Evolutionary conservation across 495 filamentous ascomycete species (phyloP).

Genomic region (Penicillium silybi): DNA sequence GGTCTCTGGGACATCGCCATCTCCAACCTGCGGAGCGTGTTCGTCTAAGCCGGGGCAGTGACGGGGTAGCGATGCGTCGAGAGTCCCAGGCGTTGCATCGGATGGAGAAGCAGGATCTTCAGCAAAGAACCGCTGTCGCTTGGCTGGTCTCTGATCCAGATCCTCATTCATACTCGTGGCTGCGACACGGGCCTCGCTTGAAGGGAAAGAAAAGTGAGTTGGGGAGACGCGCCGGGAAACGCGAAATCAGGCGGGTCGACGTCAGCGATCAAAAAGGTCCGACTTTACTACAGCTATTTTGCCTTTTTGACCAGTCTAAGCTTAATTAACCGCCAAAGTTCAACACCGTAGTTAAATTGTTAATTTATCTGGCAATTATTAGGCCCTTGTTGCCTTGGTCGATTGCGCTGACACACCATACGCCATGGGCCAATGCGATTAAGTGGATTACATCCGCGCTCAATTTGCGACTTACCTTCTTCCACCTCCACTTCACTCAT

Average conservation of each 20-base stretch:
- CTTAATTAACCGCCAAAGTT: background rate
- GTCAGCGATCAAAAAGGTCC: conserved; percentile 18
- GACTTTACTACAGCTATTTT: background rate
- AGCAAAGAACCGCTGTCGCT: conserved; percentile 78
- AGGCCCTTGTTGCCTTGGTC: background rate
- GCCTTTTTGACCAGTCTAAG: background rate
- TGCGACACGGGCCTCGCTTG: conserved; percentile 6
- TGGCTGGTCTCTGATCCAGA: conserved; percentile 54
- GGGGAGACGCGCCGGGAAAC: conserved; percentile 43
- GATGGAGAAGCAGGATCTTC: conserved; percentile 35
- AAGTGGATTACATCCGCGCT: conserved; percentile 18
- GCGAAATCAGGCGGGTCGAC: conserved; percentile 33
- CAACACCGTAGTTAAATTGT: background rate
- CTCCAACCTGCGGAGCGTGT: background rate
- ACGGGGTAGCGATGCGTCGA: conserved; percentile 23
- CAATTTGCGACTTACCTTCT: conserved; percentile 5
- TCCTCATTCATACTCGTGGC: conserved; percentile 25
- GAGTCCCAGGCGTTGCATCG: background rate
- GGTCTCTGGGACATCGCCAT: conserved; percentile 1
- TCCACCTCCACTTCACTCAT: conserved; percentile 13
- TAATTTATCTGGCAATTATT: background rate
- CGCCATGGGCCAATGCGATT: conserved; percentile 27
- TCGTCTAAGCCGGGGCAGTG: conserved; percentile 2
- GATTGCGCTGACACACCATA: conserved; percentile 5
- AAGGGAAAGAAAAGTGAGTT: conserved; percentile 1